Base-by-base conservation (phyloP, 1,139 yeast genomes). In the Suhomyces kunorum region DNA sequence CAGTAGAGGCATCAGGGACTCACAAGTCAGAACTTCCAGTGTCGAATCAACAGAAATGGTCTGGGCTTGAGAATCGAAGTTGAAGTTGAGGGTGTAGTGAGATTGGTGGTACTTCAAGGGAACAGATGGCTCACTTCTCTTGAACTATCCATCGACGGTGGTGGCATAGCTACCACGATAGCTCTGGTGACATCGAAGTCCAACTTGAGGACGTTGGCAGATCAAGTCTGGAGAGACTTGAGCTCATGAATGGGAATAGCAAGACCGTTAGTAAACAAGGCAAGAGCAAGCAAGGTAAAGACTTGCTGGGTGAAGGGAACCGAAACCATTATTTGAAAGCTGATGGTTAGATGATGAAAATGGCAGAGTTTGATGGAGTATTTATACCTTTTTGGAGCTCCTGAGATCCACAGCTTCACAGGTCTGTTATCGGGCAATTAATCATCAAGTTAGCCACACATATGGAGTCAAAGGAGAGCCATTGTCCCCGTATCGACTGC, bases 21-120 rank as follows among this genome's bases (percentile, higher is more conserved):
- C 61, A 57, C 40, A 55, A 47, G 35, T 57, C 60, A 15, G 59
- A 49, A 29, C 54, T 48, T 12, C 61, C 59, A 4, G 59, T 54
- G 38, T 55, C 58, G 22, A 56, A 26, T 41, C 48, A 8, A 45
- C 51, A 14, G 32, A 24, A 15, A 45, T 19, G 20, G 28, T 15
- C 19, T 46, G 45, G 16, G 28, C 32, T 23, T 44, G 30, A 11
- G 50, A 44, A 11, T 49, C 48, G 8, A 48, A 29, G 16, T 28
- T 24, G 26, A 47, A 39, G 26, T 35, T 23, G 12, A 39, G 40
- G 19, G 43, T 36, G 39, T 46, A 47, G 38, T 39, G 37, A 17
- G 16, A 12, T 6, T 28, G 20, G 27, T 38, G 29, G 32, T 36
- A 32, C 13, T 17, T 13, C 36, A 42, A 36, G 17, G 39, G 34